Conservation (phyloP, 2,329 filamentous ascomycete species). For the Arthrobotrys sinensis region DNA sequence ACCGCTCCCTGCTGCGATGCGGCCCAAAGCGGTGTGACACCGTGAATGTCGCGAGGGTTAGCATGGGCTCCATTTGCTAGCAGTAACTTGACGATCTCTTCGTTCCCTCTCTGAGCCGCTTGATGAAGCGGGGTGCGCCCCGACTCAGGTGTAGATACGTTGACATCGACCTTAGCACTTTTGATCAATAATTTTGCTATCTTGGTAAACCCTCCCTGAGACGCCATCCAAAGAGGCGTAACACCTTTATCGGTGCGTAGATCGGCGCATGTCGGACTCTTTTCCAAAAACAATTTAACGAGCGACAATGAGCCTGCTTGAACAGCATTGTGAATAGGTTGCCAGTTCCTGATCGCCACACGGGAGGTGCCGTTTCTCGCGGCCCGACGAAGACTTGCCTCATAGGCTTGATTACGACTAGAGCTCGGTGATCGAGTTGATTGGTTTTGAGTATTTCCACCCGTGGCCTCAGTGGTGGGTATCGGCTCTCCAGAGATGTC, state of each 20-base stretch:
- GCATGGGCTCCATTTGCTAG: constrained; percentile 2
- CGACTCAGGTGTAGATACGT: neutral
- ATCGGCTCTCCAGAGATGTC: neutral
- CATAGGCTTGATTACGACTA: neutral
- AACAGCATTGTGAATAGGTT: constrained; percentile 23
- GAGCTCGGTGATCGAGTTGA: neutral
- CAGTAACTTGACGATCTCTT: constrained; percentile 12
- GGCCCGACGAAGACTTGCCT: neutral
- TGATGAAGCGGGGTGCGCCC: constrained; percentile 7
- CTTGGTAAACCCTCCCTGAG: constrained; percentile 17
- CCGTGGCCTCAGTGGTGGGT: too few relatives aligned
- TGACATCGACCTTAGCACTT: constrained; percentile 17
- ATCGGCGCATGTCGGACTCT: constrained; percentile 1
- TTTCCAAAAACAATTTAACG: constrained; percentile 13
- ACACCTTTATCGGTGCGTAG: neutral
- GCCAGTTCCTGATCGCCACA: neutral
- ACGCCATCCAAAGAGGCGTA: constrained; percentile 30
- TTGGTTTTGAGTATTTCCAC: neutral
- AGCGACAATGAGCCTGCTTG: neutral
- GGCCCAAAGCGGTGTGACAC: neutral
- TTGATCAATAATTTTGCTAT: constrained; percentile 19
- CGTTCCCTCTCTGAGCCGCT: constrained; percentile 11
- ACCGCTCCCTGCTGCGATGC: constrained; percentile 1
- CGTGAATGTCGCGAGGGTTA: neutral
- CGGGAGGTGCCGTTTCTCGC: neutral